Conservation (phyloP, 176 grass and related monocot species). For the Rhynchospora tenuis region DNA sequence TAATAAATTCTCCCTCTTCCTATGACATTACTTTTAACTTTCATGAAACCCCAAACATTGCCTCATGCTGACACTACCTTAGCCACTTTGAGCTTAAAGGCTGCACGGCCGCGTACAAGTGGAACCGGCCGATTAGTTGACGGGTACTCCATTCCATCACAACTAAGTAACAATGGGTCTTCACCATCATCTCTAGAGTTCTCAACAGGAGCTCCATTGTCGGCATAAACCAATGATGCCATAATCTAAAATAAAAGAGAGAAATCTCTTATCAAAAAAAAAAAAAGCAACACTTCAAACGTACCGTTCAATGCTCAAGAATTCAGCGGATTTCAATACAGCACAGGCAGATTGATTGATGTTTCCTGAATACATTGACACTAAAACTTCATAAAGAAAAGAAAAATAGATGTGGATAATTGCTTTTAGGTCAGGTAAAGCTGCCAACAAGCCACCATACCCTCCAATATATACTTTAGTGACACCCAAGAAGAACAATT, state of each 20-base stretch:
- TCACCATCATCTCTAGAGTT: slow-evolving; percentile 85
- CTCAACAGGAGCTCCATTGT: slow-evolving; percentile 69
- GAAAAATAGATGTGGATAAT: neutral
- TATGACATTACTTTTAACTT: neutral
- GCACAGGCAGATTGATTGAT: neutral
- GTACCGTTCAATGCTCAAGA: neutral
- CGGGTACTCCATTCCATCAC: slow-evolving; percentile 83
- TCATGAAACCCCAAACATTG: neutral
- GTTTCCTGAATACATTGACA: neutral
- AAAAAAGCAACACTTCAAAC: neutral
- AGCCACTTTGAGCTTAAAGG: slow-evolving; percentile 93
- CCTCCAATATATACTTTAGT: neutral
- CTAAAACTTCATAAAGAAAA: too few relatives aligned
- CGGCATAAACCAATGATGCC: slow-evolving; percentile 82
- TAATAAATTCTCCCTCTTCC: neutral
- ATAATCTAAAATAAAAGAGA: slow-evolving; percentile 48
- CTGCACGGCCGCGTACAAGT: slow-evolving; percentile 58
- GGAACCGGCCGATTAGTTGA: slow-evolving; percentile 62
- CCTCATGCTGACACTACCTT: slow-evolving; percentile 48
- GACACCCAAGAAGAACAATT: neutral
- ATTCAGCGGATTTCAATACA: neutral
- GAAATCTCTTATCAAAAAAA: neutral
- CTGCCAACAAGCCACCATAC: neutral
- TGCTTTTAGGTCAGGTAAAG: neutral
- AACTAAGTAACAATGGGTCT: slow-evolving; percentile 71